Evolutionary conservation across 768 basidiomycete species (phyloP).

Genomic region (Botryobasidium botryosum): DNA sequence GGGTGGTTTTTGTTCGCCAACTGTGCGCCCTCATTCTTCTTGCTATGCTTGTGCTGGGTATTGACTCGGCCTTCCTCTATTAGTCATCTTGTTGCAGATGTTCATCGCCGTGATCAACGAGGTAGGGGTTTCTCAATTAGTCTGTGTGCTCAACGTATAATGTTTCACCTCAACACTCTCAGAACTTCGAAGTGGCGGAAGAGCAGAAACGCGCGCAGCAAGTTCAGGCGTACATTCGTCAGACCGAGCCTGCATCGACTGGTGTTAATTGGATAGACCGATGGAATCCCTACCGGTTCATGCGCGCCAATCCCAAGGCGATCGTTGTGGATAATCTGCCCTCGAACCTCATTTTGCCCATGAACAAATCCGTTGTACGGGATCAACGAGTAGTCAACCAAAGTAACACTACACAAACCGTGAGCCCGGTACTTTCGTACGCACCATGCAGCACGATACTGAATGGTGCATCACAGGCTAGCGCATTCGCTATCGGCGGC

Average conservation of each 20-base stretch:
- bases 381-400: constrained; percentile 32
- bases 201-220: constrained; percentile 75
- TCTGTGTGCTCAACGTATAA: neutral
- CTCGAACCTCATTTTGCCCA: constrained; percentile 56
- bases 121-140: constrained; percentile 12
- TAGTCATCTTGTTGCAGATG: constrained; percentile 86
- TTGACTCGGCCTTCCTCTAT: neutral
- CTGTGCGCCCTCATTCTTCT: constrained; percentile 36
- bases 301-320: constrained; percentile 53
- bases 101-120: constrained; percentile 97
- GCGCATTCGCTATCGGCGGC: too few relatives aligned
- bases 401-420: too few relatives aligned
- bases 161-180: neutral
- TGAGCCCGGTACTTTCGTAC: too few relatives aligned
- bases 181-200: constrained; percentile 83
- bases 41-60: neutral
- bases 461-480: too few relatives aligned
- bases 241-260: constrained; percentile 20
- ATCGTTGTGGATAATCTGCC: constrained; percentile 56
- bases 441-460: too few relatives aligned
- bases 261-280: constrained; percentile 48
- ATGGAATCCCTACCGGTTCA: constrained; percentile 79
- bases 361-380: constrained; percentile 59
- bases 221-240: constrained; percentile 41
- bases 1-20: constrained; percentile 87